Evolutionary conservation across 257 asterid species (phyloP), one percentile per base, ranked within the genome.

Genomic region (Rehmannia glutinosa): DNA sequence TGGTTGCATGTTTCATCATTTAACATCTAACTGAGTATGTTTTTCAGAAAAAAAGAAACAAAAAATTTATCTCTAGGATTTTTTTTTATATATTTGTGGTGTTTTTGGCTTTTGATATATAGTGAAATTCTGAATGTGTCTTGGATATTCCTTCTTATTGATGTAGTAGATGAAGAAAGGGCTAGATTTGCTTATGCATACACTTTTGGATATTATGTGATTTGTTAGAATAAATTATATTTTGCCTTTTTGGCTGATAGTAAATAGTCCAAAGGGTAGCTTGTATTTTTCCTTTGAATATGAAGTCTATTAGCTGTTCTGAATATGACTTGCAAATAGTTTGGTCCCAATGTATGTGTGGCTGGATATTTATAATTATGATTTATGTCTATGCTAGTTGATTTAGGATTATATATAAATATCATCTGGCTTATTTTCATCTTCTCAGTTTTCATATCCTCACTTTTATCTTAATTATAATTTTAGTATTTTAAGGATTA

Each of bases 331-430:
- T 60, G 71, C 43, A 61, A 25, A 66, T 24, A 69, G 51, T 19
- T 52, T 62, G 73, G 77, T 59, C 81, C 77, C 69, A 50, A 53
- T 39, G 16, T 21, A 47, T 28, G 38, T 38, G 46, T 68, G n/a
- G n/a, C n/a, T n/a, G n/a, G n/a, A n/a, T n/a, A n/a, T n/a, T n/a
- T n/a, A n/a, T n/a, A n/a, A n/a, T n/a, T n/a, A n/a, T n/a, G n/a
- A n/a, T n/a, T n/a, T n/a, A n/a, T n/a, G n/a, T n/a, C n/a, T n/a
- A n/a, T n/a, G n/a, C n/a, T n/a, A n/a, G n/a, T n/a, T n/a, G n/a
- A n/a, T n/a, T n/a, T n/a, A n/a, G n/a, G n/a, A n/a, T n/a, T n/a
- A n/a, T n/a, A n/a, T n/a, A n/a, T n/a, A n/a, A n/a, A n/a, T n/a
- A n/a, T n/a, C n/a, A n/a, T n/a, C n/a, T n/a, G n/a, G n/a, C n/a